Evolutionary conservation across 495 filamentous ascomycete species (phyloP).

Genomic region (Aspergillus baeticus): DNA sequence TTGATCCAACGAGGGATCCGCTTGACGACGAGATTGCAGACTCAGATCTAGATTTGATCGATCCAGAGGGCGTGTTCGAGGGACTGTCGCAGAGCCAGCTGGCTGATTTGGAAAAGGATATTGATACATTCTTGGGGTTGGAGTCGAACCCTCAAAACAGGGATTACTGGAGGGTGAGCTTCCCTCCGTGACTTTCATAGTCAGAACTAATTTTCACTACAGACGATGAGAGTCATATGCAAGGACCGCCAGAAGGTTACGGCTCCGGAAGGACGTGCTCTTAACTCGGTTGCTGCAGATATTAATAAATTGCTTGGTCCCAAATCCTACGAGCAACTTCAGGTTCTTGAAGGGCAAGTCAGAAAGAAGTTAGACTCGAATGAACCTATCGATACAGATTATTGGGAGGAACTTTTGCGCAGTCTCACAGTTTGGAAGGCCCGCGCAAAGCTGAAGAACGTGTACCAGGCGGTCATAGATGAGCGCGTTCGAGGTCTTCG

Average conservation of each 20-base stretch:
- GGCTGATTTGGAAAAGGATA: constrained; percentile 78
- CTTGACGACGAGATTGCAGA: constrained; percentile 86
- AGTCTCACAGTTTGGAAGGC: constrained; percentile 89
- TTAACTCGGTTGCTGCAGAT: constrained; percentile 80
- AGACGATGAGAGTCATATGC: constrained; percentile 83
- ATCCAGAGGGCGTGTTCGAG: constrained; percentile 81
- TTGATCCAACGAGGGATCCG: constrained; percentile 74
- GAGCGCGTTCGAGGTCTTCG: constrained; percentile 66
- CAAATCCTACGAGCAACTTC: constrained; percentile 84
- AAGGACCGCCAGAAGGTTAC: constrained; percentile 70
- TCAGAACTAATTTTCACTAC: neutral
- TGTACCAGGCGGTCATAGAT: constrained; percentile 76
- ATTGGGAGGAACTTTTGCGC: constrained; percentile 90
- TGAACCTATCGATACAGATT: constrained; percentile 93
- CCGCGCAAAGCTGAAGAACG: constrained; percentile 76
- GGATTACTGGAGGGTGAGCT: constrained; percentile 77
- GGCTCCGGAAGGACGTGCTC: constrained; percentile 68
- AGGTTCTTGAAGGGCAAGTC: constrained; percentile 81
- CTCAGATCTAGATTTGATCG: constrained; percentile 71
- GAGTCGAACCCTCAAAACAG: constrained; percentile 75
- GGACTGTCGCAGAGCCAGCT: constrained; percentile 69
- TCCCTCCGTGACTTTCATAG: neutral
- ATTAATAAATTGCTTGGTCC: constrained; percentile 82
- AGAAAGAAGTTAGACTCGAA: constrained; percentile 78
- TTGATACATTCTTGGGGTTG: constrained; percentile 78